Percentiles rank a stretch among this genome's conserved stretches.
phyloP scores from a whole-genome alignment of 441 rosid genomes.

The Metrosideros polymorpha region DNA sequence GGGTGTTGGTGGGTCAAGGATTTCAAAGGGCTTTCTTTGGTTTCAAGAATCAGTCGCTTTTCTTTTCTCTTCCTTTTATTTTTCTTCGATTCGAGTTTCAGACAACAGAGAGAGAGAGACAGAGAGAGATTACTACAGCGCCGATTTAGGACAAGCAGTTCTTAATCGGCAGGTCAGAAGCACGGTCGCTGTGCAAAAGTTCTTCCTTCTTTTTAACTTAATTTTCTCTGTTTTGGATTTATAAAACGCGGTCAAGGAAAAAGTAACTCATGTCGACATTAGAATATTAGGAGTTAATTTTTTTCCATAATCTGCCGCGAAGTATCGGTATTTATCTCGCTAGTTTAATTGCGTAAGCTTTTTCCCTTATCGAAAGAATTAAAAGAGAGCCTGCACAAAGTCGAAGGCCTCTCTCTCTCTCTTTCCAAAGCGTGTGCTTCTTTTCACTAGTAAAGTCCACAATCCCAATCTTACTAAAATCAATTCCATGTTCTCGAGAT shows the following conservation, averaged over 20 bases:
- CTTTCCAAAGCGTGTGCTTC: background rate
- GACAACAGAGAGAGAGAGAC: background rate
- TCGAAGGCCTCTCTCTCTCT: background rate
- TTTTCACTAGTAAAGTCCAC: background rate
- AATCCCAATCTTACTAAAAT: background rate
- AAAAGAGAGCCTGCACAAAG: background rate
- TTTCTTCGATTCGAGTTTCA: background rate
- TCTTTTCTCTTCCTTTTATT: background rate
- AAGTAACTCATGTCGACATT: background rate
- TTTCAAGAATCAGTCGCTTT: constrained; percentile 14
- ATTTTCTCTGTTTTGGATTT: background rate
- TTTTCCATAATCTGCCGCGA: background rate
- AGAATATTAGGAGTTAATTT: background rate
- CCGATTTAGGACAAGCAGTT: background rate
- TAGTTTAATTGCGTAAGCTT: background rate
- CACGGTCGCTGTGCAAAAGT: background rate
- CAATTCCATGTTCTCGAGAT: background rate
- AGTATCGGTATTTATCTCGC: background rate
- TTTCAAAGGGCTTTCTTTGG: constrained; percentile 26
- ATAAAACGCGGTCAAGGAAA: background rate
- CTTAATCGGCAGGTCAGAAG: background rate
- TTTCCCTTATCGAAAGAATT: background rate
- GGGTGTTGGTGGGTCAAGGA: constrained; percentile 6
- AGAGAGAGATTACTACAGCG: background rate
- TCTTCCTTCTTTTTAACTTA: background rate